Evolutionary conservation across 2,329 filamentous ascomycete genomes (phyloP).

Genomic region (Beauveria sp.): DNA sequence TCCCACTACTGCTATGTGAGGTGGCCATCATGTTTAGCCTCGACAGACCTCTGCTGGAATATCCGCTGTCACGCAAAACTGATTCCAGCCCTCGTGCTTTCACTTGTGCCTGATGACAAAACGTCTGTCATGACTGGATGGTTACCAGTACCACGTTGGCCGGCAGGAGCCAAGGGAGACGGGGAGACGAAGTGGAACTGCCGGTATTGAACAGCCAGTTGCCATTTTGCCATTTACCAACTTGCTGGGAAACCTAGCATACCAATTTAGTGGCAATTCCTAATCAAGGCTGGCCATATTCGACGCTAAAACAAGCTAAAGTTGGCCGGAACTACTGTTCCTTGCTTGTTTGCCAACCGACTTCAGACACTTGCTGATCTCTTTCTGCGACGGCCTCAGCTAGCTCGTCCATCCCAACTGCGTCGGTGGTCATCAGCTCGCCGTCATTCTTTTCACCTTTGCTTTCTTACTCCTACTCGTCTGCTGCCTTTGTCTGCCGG

Average conservation of each 20-base stretch:
- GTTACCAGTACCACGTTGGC: not conserved
- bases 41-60: not conserved
- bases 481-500: not conserved
- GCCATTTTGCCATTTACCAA: no score
- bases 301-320: constrained; percentile 1
- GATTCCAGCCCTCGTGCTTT: not conserved
- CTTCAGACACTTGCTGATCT: not conserved
- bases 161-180: not conserved
- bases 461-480: not conserved
- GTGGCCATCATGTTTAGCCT: not conserved
- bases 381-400: not conserved
- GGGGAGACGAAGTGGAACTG: not conserved
- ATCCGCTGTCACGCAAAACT: no score
- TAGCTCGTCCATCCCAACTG: not conserved
- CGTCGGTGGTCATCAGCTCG: not conserved
- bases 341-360: not conserved
- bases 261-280: not conserved
- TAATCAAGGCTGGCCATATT: not conserved
- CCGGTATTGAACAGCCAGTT: not conserved
- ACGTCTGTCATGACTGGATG: not conserved
- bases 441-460: not conserved
- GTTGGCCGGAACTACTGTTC: not conserved
- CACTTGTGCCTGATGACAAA: not conserved
- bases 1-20: not conserved
- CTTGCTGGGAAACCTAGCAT: not conserved